Base-by-base conservation (phyloP, 106 monocot genomes). In the Dactylorhiza incarnata region DNA sequence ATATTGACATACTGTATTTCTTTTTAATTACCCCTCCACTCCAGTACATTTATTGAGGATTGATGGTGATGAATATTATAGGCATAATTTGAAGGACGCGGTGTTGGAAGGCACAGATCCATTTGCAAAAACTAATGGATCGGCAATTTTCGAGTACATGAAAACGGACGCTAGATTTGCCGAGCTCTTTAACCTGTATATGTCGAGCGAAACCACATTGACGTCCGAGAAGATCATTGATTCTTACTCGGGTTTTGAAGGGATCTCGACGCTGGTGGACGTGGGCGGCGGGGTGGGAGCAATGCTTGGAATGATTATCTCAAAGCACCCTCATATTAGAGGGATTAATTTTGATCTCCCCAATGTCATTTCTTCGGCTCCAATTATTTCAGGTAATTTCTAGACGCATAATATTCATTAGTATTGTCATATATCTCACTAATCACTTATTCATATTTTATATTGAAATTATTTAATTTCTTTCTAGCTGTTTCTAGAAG, bases 131-230 rank as follows among this genome's bases (percentile, higher is more conserved):
- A 24, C 23, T 4, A 12, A 86, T 48, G 89, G 89, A 9, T 75
- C 67, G 82, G 49, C 68, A 8, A 14, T 37, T 6, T 86, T 84
- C 22, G 83, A 89, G 62, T 86, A 84, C 77, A 55, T 48, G 1
- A 77, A 23, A 10, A 17, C 51, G 45, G 78, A 83, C 65, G 72
- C 46, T 9, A 45, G 49, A 12, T 61, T 77, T 20, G 77, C 29
- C 10, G 54, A 48, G 59, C 17, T 86, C 29, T 89, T 89, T 81
- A 79, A 84, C 68, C 22, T 75, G 22, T 73, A 61, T 25, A 86
- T 86, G 89, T 68, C 73, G 17, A 63, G 29, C 22, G 62, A 69
- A 48, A 75, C 89, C 9, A 74, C 68, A 59, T 45, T 86, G 17
- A 53, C 66, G 17, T 63, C 63, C 15, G 83, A 82, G 54, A 86